Evolutionary conservation across 257 asterid genomes (phyloP).

Genomic region (Solanum chmielewskii): DNA sequence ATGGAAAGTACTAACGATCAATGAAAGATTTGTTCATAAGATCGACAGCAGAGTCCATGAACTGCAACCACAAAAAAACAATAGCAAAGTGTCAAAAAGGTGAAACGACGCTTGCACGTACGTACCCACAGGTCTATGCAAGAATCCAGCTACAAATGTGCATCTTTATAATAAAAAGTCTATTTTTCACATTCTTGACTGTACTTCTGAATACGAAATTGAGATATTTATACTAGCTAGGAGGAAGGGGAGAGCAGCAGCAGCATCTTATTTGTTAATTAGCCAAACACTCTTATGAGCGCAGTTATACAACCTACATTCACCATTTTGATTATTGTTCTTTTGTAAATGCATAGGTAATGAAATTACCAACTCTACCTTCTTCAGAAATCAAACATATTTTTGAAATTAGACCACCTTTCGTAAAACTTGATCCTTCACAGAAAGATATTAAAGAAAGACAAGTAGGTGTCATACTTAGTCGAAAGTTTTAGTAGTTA

Average conservation of each 20-base stretch:
- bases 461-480: neutral
- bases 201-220: neutral
- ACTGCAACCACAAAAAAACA: constrained; percentile 22
- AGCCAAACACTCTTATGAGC: neutral
- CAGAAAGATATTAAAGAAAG: neutral
- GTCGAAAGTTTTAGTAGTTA: neutral
- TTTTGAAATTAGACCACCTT: neutral
- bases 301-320: neutral
- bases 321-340: neutral
- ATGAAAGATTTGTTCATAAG: constrained; percentile 65
- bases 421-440: neutral
- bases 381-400: neutral
- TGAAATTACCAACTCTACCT: neutral
- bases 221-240: neutral
- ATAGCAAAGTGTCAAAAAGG: neutral
- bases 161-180: neutral
- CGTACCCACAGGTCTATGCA: neutral
- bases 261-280: neutral
- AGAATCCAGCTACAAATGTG: neutral
- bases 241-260: neutral
- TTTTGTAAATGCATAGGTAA: neutral
- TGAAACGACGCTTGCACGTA: neutral
- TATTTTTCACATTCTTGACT: neutral
- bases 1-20: constrained; percentile 33
- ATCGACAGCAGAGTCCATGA: constrained; percentile 85